Evolutionary conservation across 2,329 filamentous ascomycete genomes (phyloP).

Genomic region (Calonectria ilicicola): DNA sequence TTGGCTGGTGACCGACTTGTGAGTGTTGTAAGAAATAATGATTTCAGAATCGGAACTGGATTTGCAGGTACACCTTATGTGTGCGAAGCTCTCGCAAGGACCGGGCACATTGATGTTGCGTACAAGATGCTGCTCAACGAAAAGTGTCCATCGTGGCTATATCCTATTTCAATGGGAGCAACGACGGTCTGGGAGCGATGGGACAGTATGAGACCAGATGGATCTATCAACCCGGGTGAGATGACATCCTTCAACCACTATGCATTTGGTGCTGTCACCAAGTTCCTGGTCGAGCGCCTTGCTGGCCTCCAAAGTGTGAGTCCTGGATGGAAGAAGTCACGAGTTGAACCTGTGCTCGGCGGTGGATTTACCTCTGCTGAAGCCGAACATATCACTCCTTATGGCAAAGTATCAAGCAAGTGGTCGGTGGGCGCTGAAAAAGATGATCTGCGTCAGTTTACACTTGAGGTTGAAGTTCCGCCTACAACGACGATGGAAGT

Average conservation of each 20-base stretch:
- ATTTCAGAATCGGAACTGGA: conserved; percentile 37
- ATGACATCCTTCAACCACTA: conserved; percentile 60
- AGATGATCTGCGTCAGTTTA: neutral
- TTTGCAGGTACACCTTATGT: conserved; percentile 55
- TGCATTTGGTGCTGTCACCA: conserved; percentile 52
- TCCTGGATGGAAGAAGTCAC: conserved; percentile 41
- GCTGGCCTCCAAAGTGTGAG: conserved; percentile 37
- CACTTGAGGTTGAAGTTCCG: conserved; percentile 29
- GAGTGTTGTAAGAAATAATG: conserved; percentile 32
- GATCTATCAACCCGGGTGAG: conserved; percentile 51
- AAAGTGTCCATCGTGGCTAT: conserved; percentile 51
- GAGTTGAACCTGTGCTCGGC: conserved; percentile 29
- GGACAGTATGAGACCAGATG: conserved; percentile 53
- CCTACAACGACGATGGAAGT: conserved; percentile 37
- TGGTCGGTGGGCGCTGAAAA: conserved; percentile 34
- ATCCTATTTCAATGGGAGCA: conserved; percentile 52
- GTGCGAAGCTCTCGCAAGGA: conserved; percentile 35
- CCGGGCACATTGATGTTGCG: conserved; percentile 35
- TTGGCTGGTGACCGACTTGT: conserved; percentile 30
- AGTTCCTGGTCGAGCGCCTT: conserved; percentile 49
- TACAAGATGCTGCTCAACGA: conserved; percentile 54
- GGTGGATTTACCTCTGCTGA: conserved; percentile 35
- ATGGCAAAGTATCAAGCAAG: conserved; percentile 34
- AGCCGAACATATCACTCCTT: conserved; percentile 36
- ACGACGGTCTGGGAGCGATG: conserved; percentile 58